A percentile compares a stretch with the other conserved stretches of the same genome.
Evolutionary conservation across 169 alveolate species (phyloP).

Genomic region (Ichthyophthirius multifiliis): DNA sequence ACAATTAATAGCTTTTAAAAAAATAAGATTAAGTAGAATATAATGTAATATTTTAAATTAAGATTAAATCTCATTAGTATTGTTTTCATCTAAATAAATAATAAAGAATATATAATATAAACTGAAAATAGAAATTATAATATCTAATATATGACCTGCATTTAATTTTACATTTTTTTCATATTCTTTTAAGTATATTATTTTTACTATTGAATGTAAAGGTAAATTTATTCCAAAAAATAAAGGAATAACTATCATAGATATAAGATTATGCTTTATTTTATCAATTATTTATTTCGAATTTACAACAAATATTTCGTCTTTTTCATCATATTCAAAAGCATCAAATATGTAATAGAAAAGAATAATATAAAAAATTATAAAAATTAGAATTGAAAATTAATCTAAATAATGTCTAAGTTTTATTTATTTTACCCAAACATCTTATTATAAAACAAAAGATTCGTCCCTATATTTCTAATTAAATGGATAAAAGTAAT

Average conservation of each 20-base stretch:
- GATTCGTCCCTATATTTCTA: neutral
- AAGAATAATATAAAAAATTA: neutral
- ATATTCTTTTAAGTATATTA: neutral
- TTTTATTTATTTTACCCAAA: neutral
- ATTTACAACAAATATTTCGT: neutral
- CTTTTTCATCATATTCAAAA: neutral
- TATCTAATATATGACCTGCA: neutral
- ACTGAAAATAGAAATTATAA: neutral
- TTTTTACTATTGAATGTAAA: neutral
- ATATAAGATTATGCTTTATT: neutral
- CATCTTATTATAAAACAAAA: neutral
- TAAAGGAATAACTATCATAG: neutral
- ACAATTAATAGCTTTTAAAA: neutral
- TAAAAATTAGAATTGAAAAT: neutral
- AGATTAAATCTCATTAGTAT: neutral
- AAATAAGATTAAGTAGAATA: neutral
- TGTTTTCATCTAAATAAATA: neutral
- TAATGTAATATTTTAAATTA: neutral
- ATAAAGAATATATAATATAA: neutral
- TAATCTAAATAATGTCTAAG: neutral
- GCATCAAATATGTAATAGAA: neutral
- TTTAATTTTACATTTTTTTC: neutral
- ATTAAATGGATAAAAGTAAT: neutral
- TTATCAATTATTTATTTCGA: neutral
- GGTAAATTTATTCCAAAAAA: neutral